A percentile compares a stretch with the other conserved stretches of the same genome.
phyloP scores from a whole-genome alignment of 1,139 yeast species.

The Arxiozyma slooffiae region DNA sequence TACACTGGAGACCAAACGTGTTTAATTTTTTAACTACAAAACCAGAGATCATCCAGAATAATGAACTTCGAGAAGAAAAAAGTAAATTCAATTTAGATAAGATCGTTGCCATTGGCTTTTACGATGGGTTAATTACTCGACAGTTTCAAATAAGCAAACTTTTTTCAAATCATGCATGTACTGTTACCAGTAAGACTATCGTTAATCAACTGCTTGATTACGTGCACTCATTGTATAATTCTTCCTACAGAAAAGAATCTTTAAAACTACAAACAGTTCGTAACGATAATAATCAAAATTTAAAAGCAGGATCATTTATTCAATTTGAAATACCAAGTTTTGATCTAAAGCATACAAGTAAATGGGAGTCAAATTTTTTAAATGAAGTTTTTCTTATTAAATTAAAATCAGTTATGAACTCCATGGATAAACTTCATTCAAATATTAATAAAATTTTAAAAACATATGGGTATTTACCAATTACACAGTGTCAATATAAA shows the following conservation, averaged over 20 bases:
- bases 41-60: neutral
- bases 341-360: neutral
- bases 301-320: constrained; percentile 39
- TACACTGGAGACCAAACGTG: neutral
- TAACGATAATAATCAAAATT: no score
- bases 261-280: neutral
- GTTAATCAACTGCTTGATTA: neutral
- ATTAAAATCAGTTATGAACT: constrained; percentile 33
- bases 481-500: constrained; percentile 22
- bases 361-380: constrained; percentile 18
- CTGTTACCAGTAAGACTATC: neutral
- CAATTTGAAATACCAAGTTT: constrained; percentile 44
- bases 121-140: neutral
- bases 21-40: neutral
- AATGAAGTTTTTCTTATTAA: constrained; percentile 40
- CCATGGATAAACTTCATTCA: constrained; percentile 32
- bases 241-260: neutral
- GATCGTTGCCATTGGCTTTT: neutral
- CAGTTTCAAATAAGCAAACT: neutral
- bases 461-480: constrained; percentile 44
- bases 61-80: neutral
- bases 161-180: neutral
- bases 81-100: neutral
- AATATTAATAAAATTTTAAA: constrained; percentile 25
- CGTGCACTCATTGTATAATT: neutral